phyloP scores from a whole-genome alignment of 345 rosid species.

The Cardamine chenopodiifolia region DNA sequence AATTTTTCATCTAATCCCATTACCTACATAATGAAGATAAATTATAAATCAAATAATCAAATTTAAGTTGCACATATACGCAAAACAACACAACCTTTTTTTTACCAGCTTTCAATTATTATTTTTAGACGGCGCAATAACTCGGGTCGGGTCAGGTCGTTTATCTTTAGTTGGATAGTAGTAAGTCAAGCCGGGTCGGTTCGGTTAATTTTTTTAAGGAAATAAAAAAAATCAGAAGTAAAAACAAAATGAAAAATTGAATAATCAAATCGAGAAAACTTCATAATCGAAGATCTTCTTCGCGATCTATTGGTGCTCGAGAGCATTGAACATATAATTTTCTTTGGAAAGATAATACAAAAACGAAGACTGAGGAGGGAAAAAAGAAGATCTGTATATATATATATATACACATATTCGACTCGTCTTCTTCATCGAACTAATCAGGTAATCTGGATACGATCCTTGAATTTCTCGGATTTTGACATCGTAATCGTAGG shows the following conservation, averaged over 20 bases:
- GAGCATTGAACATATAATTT: constrained; percentile 20
- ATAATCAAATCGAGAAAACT: constrained; percentile 42
- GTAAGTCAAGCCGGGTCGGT: neutral
- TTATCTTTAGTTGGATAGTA: neutral
- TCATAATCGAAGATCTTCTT: constrained; percentile 33
- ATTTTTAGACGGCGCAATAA: neutral
- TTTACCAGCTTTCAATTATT: too few species aligned
- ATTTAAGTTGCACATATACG: too few species aligned
- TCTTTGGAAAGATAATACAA: constrained; percentile 12
- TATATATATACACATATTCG: neutral
- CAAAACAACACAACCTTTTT: too few species aligned
- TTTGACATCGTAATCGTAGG: constrained; percentile 4
- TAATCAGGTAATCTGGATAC: constrained; percentile 42
- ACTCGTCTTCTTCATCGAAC: constrained; percentile 28
- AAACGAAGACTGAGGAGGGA: neutral
- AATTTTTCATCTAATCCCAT: too few species aligned
- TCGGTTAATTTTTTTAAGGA: neutral
- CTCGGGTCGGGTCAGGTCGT: neutral
- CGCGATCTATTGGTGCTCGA: constrained; percentile 43
- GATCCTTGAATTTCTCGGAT: constrained; percentile 22
- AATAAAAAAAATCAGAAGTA: neutral
- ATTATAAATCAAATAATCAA: too few species aligned
- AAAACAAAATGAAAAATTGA: constrained; percentile 14
- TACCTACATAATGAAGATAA: too few species aligned
- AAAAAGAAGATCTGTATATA: constrained; percentile 33